A percentile compares a stretch with the other conserved stretches of the same genome.
phyloP scores from a whole-genome alignment of 2,329 filamentous ascomycete species.

The Paecilomyces sp. region DNA sequence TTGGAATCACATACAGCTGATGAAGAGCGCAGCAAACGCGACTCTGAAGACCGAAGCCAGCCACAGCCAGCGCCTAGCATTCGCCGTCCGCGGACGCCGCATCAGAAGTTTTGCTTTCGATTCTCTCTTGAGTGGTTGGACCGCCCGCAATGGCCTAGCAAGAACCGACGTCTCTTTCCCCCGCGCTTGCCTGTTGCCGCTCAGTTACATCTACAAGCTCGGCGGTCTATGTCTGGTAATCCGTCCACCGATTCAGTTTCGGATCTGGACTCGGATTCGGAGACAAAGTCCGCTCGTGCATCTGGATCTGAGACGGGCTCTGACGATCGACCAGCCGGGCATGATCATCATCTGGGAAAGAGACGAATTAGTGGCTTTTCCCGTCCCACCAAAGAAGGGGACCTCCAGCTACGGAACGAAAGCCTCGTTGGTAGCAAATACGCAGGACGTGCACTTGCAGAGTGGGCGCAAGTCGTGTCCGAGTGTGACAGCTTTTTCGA shows the following conservation, averaged over 20 bases:
- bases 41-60: conserved; percentile 22
- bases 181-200: conserved; percentile 52
- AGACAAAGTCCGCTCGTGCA: conserved; percentile 8
- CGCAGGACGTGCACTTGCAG: conserved; percentile 56
- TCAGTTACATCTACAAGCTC: conserved; percentile 45
- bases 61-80: conserved; percentile 17
- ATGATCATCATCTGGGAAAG: conserved; percentile 1
- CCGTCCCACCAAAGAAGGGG: conserved; percentile 3
- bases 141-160: conserved; percentile 41
- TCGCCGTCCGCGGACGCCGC: conserved; percentile 31
- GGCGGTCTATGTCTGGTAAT: conserved; percentile 11
- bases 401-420: conserved; percentile 15
- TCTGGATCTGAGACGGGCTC: conserved; percentile 10
- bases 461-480: conserved; percentile 55
- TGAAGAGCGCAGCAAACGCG: conserved; percentile 7
- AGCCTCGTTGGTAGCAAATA: conserved; percentile 45
- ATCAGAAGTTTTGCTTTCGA: conserved; percentile 56
- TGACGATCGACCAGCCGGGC: conserved; percentile 9
- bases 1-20: conserved; percentile 23
- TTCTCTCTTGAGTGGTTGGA: conserved; percentile 62
- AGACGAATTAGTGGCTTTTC: background rate
- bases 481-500: conserved; percentile 61
- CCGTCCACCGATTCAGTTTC: conserved; percentile 8
- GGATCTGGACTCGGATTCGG: conserved; percentile 18
- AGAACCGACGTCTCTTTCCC: conserved; percentile 47